These are phyloP conservation scores for Lactifluus hygrophoroides DNA, from an alignment of 768 basidiomycete species.

Conservation along the genomic window DNA sequence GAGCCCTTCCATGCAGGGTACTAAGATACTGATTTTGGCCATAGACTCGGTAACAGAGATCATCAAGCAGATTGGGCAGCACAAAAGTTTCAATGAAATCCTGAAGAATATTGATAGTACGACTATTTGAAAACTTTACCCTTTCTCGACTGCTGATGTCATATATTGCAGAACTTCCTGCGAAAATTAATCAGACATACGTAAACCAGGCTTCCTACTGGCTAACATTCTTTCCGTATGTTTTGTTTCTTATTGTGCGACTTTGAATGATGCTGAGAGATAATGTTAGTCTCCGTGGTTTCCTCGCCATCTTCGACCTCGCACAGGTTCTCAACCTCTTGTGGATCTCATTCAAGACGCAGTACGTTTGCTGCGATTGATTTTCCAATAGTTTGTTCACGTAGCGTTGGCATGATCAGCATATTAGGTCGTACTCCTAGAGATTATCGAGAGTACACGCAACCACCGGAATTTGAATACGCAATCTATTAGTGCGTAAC, in stretches of 20 bases:
- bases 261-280: neutral
- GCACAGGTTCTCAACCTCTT: slow-evolving; percentile 91
- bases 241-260: slow-evolving; percentile 13
- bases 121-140: neutral
- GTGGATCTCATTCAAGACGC: slow-evolving; percentile 77
- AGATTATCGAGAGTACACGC: slow-evolving; percentile 83
- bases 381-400: neutral
- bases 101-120: slow-evolving; percentile 38
- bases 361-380: slow-evolving; percentile 35
- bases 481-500: slow-evolving; percentile 68
- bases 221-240: slow-evolving; percentile 92
- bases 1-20: neutral
- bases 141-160: neutral
- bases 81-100: slow-evolving; percentile 38
- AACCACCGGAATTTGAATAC: slow-evolving; percentile 86
- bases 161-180: slow-evolving; percentile 51
- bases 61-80: slow-evolving; percentile 39
- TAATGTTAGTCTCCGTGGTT: slow-evolving; percentile 69
- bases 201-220: slow-evolving; percentile 88
- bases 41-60: slow-evolving; percentile 33
- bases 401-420: slow-evolving; percentile 30
- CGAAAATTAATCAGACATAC: slow-evolving; percentile 75
- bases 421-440: slow-evolving; percentile 83
- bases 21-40: slow-evolving; percentile 4
- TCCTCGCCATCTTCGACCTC: slow-evolving; percentile 89